Base-by-base conservation (phyloP, 768 basidiomycete genomes). In the Porpolomopsis calyptriformis region DNA sequence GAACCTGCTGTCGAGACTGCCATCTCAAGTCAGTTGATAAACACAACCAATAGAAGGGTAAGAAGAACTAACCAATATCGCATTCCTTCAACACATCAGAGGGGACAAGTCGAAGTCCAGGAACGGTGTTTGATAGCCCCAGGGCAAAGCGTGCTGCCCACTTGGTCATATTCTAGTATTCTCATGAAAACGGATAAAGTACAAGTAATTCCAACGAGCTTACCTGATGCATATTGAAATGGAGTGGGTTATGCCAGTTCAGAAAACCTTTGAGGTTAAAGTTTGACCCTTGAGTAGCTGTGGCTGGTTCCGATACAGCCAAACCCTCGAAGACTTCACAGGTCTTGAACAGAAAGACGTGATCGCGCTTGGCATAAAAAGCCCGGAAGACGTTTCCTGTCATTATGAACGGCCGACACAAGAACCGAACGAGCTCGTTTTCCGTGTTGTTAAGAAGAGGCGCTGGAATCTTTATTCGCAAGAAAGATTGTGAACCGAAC, bases 401-500 rank as follows among this genome's bases (percentile, higher is more conserved):
- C n/a, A 86, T 52, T 18, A 85, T 54, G 36, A 83, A 68, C 0
- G 76, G 73, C 26, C 69, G 64, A 7, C 57, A 52, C 42, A 81
- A 67, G 46, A 70, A 78, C 1, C 60, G 45, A n/a, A 63, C 43
- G 0, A 79, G 59, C 14, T 52, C 46, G 1, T 63, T 55, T 4
- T 60, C 48, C 8, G 55, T 46, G 10, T 55, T 60, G 49, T 66
- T 60, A 12, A 61, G 42, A 8, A 73, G 48, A 1, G 61, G 7
- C 0, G 60, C 42, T 1, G 65, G 52, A 4, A 82, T 52, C 39
- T 70, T 72, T 44, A 83, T 56, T 2, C 74, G 67, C 4, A 86
- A 53, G 31, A 85, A 65, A 23, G 63, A 61, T n/a, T 64, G 62
- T n/a, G 81, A 83, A 0, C 83, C 83, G 55, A 78, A 83, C 3